A percentile compares a stretch with the other conserved stretches of the same genome.
These are phyloP conservation scores for Diaporthe longicolla DNA, from an alignment of 2,329 filamentous ascomycete species.

Conservation along the genomic window DNA sequence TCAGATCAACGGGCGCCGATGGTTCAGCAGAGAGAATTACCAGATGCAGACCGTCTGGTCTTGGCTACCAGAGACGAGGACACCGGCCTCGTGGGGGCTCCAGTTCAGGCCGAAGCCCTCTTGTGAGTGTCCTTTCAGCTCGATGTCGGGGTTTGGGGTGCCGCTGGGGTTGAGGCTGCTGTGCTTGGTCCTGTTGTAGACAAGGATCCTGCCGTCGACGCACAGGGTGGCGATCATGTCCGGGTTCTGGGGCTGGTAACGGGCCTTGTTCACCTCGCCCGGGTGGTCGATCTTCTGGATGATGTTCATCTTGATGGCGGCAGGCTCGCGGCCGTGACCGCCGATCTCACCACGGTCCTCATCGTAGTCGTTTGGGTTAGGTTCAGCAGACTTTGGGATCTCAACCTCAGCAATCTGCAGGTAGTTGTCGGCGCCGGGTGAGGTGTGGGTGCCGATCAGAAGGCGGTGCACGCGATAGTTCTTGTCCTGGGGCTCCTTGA, in stretches of 20 bases:
- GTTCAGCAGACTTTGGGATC: conserved; percentile 82
- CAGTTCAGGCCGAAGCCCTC: conserved; percentile 96
- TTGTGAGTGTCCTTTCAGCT: conserved; percentile 84
- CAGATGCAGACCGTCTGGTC: conserved; percentile 93
- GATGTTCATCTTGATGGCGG: conserved; percentile 88
- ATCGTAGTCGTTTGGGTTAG: conserved; percentile 88
- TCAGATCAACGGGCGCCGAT: not conserved
- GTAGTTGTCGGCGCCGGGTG: conserved; percentile 87
- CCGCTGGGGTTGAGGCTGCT: conserved; percentile 78
- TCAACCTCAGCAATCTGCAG: conserved; percentile 95
- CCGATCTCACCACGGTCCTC: conserved; percentile 94
- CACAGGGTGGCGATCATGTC: conserved; percentile 96
- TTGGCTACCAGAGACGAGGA: conserved; percentile 90
- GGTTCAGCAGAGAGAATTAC: conserved; percentile 63
- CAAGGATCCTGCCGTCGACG: conserved; percentile 86
- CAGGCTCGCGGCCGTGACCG: conserved; percentile 85
- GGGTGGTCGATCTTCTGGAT: conserved; percentile 97
- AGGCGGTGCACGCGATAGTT: conserved; percentile 90
- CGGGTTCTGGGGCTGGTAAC: conserved; percentile 97
- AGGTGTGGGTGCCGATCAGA: conserved; percentile 94
- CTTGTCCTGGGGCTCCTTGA: conserved; percentile 88
- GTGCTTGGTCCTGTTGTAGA: conserved; percentile 98
- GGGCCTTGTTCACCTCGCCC: conserved; percentile 97
- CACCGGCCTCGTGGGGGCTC: conserved; percentile 87
- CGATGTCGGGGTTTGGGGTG: conserved; percentile 84